Evolutionary conservation across 139 green algal species (phyloP).

Genomic region (Coelastrella sp.): DNA sequence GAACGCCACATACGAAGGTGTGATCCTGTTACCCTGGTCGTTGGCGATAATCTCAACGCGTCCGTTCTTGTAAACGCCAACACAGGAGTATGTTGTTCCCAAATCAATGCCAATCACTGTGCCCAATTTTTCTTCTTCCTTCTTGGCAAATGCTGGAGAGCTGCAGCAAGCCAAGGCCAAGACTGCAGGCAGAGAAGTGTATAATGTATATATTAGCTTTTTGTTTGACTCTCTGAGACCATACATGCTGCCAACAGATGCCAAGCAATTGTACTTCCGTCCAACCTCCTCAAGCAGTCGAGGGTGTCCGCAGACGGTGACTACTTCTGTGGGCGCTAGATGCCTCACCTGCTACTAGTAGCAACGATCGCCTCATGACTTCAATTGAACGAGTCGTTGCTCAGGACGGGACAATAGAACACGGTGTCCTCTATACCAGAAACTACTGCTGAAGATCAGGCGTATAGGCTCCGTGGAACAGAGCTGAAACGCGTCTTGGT

Average conservation of each 20-base stretch:
- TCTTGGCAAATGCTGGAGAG: slow-evolving; percentile 19
- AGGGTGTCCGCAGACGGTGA: not conserved
- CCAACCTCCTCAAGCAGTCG: slow-evolving; percentile 3
- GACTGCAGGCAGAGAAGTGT: slow-evolving; percentile 2
- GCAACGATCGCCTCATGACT: not conserved
- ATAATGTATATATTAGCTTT: too few relatives aligned
- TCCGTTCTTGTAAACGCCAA: slow-evolving; percentile 99
- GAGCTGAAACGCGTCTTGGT: too few relatives aligned
- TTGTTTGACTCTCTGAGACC: too few relatives aligned
- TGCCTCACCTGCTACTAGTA: not conserved
- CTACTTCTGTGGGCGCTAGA: not conserved
- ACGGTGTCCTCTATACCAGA: not conserved
- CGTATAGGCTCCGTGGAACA: too few relatives aligned
- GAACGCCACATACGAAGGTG: slow-evolving; percentile 99
- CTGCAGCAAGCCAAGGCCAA: slow-evolving; percentile 19
- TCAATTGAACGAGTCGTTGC: not conserved
- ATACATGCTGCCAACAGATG: too few relatives aligned
- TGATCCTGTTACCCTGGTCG: slow-evolving; percentile 99
- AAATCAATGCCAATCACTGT: slow-evolving; percentile 99
- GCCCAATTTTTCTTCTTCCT: slow-evolving; percentile 70
- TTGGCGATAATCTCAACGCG: slow-evolving; percentile 99
- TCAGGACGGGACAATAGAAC: not conserved
- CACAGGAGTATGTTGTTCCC: slow-evolving; percentile 98
- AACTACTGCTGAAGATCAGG: not conserved
- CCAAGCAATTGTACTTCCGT: not conserved